Evolutionary conservation across 257 asterid genomes (phyloP).

Genomic region (Nicotiana benthamiana): DNA sequence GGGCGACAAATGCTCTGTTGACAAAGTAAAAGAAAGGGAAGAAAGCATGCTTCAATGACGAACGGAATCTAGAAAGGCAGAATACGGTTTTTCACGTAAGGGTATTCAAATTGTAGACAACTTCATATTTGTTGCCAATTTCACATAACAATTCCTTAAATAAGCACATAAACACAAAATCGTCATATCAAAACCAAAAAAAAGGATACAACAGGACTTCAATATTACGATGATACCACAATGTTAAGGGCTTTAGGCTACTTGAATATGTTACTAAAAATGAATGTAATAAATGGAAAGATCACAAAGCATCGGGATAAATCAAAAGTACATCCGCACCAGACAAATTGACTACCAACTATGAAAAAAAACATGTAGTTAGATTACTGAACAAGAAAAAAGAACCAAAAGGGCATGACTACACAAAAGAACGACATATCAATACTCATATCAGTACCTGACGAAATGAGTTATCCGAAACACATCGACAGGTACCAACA

Average conservation of each 20-base stretch:
- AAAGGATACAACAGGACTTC: neutral
- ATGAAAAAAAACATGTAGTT: neutral
- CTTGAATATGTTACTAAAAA: neutral
- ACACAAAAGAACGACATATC: neutral
- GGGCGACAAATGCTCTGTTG: conserved; percentile 87
- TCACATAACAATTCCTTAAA: neutral
- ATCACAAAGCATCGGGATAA: neutral
- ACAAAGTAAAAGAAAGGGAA: conserved; percentile 15
- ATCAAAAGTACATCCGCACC: neutral
- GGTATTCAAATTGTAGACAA: neutral
- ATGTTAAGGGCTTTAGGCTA: neutral
- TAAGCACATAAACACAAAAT: neutral
- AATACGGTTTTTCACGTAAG: neutral
- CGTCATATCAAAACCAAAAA: neutral
- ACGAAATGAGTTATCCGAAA: neutral
- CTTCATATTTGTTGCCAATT: neutral
- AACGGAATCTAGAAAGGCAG: neutral
- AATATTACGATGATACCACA: neutral
- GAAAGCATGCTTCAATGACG: neutral
- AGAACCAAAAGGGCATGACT: neutral
- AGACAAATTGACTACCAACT: neutral
- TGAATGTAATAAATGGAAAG: neutral
- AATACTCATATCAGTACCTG: neutral
- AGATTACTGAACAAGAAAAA: neutral
- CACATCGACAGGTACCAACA: neutral